These are phyloP conservation scores for Serpula lacrymans DNA, from an alignment of 768 basidiomycete species.

Conservation along the genomic window DNA sequence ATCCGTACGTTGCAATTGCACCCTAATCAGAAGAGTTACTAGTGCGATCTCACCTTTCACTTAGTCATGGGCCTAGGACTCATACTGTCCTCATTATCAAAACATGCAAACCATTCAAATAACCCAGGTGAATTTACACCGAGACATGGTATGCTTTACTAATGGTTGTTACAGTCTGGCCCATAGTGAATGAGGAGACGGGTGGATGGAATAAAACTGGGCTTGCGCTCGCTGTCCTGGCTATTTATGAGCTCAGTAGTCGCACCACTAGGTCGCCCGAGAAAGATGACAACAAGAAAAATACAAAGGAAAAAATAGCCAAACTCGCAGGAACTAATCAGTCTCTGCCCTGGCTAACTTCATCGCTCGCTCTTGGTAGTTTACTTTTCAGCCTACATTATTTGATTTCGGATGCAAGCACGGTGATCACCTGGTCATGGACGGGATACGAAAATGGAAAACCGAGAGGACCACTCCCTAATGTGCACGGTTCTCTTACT, in stretches of 20 bases:
- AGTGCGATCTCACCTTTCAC: neutral
- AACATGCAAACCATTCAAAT: slow-evolving; percentile 76
- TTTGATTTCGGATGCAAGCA: slow-evolving; percentile 70
- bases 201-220: slow-evolving; percentile 73
- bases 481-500: slow-evolving; percentile 67
- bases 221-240: slow-evolving; percentile 51
- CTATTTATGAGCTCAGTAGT: slow-evolving; percentile 53
- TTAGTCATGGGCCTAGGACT: slow-evolving; percentile 67
- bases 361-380: slow-evolving; percentile 60
- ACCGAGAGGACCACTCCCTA: slow-evolving; percentile 68
- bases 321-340: slow-evolving; percentile 5
- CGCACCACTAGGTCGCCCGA: slow-evolving; percentile 31
- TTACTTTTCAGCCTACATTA: slow-evolving; percentile 72
- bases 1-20: slow-evolving; percentile 35
- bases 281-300: neutral
- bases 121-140: slow-evolving; percentile 57
- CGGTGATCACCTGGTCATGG: slow-evolving; percentile 86
- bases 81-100: slow-evolving; percentile 61
- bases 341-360: slow-evolving; percentile 31
- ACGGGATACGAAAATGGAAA: slow-evolving; percentile 68
- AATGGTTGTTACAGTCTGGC: slow-evolving; percentile 60
- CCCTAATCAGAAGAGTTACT: neutral
- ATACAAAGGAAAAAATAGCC: neutral
- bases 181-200: slow-evolving; percentile 60
- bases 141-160: neutral